These are phyloP conservation scores for Brachypodium distachyon DNA, from an alignment of 202 grass and related monocot genomes.

Conservation along the genomic window DNA sequence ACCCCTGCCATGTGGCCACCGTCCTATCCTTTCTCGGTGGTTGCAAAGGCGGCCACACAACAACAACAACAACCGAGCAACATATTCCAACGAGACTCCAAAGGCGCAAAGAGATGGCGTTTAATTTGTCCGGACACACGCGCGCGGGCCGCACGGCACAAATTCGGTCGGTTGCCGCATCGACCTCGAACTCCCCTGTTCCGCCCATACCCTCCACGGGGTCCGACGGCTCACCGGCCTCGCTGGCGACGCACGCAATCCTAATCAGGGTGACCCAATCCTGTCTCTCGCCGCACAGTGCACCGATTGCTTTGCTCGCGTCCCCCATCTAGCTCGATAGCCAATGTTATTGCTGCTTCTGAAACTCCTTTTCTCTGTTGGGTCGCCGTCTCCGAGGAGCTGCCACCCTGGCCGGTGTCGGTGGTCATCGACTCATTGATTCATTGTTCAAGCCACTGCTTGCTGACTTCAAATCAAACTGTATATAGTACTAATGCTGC, in stretches of 20 bases:
- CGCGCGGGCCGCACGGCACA: too few species aligned
- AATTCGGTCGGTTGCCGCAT: background rate
- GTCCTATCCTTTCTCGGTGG: background rate
- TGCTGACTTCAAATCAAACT: background rate
- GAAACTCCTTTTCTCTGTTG: background rate
- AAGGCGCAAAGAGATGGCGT: too few species aligned
- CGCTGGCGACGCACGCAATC: background rate
- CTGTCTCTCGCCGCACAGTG: background rate
- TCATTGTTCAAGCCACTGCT: too few species aligned
- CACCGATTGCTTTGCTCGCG: background rate
- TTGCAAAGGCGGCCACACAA: background rate
- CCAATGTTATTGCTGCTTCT: background rate
- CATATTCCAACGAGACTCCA: background rate
- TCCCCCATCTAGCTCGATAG: too few species aligned
- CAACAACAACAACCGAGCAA: background rate
- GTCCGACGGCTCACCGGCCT: background rate
- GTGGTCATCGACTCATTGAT: background rate
- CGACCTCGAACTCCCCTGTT: background rate
- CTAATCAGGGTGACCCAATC: background rate
- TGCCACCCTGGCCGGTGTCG: slow-evolving; percentile 2
- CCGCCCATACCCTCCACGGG: background rate
- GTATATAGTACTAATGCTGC: background rate
- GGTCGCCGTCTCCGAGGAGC: background rate
- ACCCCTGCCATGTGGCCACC: background rate
- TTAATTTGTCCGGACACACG: background rate